Evolutionary conservation across 208 protist genomes (phyloP).

Genomic region (Trypanosomatidae sp.): DNA sequence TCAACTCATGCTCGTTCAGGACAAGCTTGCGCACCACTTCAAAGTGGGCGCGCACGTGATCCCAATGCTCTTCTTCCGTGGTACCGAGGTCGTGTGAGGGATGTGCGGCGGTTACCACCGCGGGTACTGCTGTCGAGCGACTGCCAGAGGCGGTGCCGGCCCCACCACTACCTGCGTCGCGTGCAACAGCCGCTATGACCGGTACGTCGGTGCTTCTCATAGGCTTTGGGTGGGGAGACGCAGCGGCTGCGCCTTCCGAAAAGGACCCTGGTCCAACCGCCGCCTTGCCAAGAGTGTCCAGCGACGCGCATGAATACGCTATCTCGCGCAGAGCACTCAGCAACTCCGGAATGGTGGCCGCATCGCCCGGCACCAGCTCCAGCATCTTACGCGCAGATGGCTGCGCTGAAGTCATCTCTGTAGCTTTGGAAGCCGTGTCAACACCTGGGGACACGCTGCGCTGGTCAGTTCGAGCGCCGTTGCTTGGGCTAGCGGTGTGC

Average conservation of each 20-base stretch:
- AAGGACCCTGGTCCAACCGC: not conserved
- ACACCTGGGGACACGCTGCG: not conserved
- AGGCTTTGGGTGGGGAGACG: not conserved
- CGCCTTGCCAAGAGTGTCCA: conserved; percentile 24
- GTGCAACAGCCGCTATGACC: not conserved
- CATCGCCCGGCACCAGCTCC: conserved; percentile 48
- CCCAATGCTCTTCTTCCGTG: conserved; percentile 45
- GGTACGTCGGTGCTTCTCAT: not conserved
- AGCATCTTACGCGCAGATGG: conserved; percentile 9
- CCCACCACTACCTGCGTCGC: not conserved
- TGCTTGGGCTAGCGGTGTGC: not conserved
- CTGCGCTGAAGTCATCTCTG: not conserved
- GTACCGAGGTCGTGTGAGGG: not conserved
- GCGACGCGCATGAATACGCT: conserved; percentile 39
- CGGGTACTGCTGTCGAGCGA: not conserved
- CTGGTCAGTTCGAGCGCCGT: not conserved
- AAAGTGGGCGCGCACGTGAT: conserved; percentile 39
- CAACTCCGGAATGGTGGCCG: conserved; percentile 31
- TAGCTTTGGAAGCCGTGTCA: not conserved
- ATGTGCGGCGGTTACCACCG: not conserved
- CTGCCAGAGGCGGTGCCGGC: not conserved
- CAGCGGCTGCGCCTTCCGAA: not conserved
- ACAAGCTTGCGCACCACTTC: conserved; percentile 27
- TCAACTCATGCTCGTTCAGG: conserved; percentile 53
- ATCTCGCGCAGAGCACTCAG: conserved; percentile 52